Evolutionary conservation across 768 basidiomycete species (phyloP).

Genomic region (Rhizopogon roseolus): DNA sequence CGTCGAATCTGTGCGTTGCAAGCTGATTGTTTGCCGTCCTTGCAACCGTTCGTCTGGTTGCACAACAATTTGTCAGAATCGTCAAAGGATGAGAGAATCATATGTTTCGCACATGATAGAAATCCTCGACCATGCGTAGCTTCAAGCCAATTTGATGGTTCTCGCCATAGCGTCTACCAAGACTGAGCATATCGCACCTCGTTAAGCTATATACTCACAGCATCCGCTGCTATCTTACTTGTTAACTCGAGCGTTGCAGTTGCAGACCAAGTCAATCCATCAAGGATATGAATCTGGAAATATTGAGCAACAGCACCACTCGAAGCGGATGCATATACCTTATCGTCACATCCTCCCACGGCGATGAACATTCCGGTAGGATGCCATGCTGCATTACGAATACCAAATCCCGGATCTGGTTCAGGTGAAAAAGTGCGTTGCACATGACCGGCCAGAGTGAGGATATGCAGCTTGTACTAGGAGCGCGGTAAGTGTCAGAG

Average conservation of each 20-base stretch:
- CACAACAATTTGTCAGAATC: neutral
- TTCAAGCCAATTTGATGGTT: conserved; percentile 82
- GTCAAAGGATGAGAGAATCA: neutral
- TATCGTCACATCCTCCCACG: conserved; percentile 87
- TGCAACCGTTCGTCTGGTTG: conserved; percentile 59
- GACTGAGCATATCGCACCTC: neutral
- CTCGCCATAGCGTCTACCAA: conserved; percentile 74
- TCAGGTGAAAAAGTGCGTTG: conserved; percentile 66
- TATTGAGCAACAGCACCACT: neutral
- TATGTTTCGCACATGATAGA: conserved; percentile 61
- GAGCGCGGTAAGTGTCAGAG: neutral
- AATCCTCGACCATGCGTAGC: conserved; percentile 82
- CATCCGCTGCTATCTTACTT: conserved; percentile 48
- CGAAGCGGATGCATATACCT: conserved; percentile 37
- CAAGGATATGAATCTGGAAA: conserved; percentile 67
- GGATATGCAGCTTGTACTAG: conserved; percentile 73
- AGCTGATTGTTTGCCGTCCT: conserved; percentile 47
- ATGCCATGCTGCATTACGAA: conserved; percentile 79
- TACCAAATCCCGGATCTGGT: conserved; percentile 79
- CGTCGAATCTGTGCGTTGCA: conserved; percentile 50
- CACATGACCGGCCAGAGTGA: conserved; percentile 61
- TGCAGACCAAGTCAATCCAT: conserved; percentile 70
- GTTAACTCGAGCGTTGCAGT: conserved; percentile 60
- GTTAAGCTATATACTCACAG: conserved; percentile 37
- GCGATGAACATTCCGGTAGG: conserved; percentile 80